Percentiles rank a stretch among this genome's conserved stretches.
phyloP scores from a whole-genome alignment of 2,329 filamentous ascomycete genomes.

The Ploettnerulaceae sp. region DNA sequence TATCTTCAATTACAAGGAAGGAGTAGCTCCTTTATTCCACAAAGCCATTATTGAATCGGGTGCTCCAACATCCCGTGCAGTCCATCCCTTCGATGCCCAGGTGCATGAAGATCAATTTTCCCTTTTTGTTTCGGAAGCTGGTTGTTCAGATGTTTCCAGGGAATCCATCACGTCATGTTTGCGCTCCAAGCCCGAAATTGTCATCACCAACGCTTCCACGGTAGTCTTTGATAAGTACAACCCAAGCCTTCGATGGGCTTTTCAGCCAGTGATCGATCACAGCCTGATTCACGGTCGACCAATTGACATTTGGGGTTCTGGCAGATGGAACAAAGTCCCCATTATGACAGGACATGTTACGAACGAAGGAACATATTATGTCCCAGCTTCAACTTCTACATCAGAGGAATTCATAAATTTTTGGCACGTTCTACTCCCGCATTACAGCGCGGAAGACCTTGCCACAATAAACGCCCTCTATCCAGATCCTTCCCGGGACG shows the following conservation, averaged over 20 bases:
- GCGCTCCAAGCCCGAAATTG: constrained; percentile 37
- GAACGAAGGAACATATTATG: constrained; percentile 63
- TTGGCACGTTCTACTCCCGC: constrained; percentile 56
- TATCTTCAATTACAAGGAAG: constrained; percentile 46
- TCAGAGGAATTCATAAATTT: constrained; percentile 52
- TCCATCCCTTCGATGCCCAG: constrained; percentile 49
- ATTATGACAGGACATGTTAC: constrained; percentile 64
- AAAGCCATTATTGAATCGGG: constrained; percentile 53
- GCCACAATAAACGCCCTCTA: constrained; percentile 53
- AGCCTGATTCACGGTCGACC: constrained; percentile 53
- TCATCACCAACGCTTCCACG: constrained; percentile 38
- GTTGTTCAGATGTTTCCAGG: constrained; percentile 40
- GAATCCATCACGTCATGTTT: constrained; percentile 48
- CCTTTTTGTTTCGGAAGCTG: constrained; percentile 41
- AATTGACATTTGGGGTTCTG: constrained; percentile 49
- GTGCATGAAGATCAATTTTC: constrained; percentile 51
- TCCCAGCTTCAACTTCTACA: constrained; percentile 41
- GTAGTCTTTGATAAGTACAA: constrained; percentile 41
- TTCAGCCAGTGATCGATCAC: constrained; percentile 63
- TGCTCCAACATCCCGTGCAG: constrained; percentile 47
- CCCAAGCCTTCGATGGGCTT: constrained; percentile 50
- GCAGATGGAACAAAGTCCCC: constrained; percentile 49
- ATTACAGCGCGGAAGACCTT: constrained; percentile 47
- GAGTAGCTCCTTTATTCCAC: constrained; percentile 39
- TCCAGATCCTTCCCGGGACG: constrained; percentile 47